Conservation (phyloP, 208 protist species). For the Acanthamoeba castellanii region DNA sequence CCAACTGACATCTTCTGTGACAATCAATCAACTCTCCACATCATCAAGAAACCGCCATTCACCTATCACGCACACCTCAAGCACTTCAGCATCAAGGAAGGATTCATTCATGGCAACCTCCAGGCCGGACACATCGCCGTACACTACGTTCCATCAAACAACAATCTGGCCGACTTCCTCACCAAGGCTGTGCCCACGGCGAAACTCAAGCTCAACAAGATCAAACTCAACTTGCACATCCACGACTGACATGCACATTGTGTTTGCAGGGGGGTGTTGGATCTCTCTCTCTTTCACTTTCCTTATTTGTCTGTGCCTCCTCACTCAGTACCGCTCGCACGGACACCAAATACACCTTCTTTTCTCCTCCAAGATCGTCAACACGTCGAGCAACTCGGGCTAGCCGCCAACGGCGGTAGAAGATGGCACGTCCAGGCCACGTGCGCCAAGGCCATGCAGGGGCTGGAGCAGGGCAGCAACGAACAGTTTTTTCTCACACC, state of each 20-base stretch:
- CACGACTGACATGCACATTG: no score
- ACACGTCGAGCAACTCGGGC: background rate
- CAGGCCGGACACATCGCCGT: background rate
- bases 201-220: no score
- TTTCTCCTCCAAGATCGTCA: background rate
- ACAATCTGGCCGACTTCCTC: constrained; percentile 14
- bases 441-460: no score
- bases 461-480: no score
- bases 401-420: no score
- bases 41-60: no score
- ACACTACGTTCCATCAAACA: background rate
- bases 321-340: background rate
- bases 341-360: background rate
- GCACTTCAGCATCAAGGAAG: background rate
- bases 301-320: background rate
- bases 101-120: background rate
- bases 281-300: background rate
- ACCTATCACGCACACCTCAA: background rate
- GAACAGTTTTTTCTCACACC: no score
- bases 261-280: no score
- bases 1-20: no score
- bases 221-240: no score
- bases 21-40: no score
- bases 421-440: no score
- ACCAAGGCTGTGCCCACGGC: background rate